Conservation (phyloP, 2,329 filamentous ascomycete species). For the Alternaria burnsii region DNA sequence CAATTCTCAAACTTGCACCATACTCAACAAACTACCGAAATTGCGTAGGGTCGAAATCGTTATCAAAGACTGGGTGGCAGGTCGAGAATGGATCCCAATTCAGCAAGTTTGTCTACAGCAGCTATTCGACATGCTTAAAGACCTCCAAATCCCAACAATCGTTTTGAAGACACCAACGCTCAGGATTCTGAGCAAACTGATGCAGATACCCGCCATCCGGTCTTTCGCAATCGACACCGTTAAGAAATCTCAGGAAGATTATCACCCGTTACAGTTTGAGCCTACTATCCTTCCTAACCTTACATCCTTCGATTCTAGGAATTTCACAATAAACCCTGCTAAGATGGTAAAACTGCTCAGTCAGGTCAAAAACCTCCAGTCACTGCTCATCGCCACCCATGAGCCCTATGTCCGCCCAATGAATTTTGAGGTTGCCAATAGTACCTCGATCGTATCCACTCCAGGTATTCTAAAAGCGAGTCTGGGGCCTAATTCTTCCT, state of each 20-base stretch:
- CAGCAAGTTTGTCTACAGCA: neutral
- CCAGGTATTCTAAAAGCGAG: neutral
- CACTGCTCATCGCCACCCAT: neutral
- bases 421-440: neutral
- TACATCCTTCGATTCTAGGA: neutral
- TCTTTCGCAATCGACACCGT: neutral
- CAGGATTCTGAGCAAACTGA: neutral
- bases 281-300: neutral
- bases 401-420: neutral
- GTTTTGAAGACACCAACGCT: neutral
- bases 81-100: neutral
- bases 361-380: neutral
- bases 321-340: neutral
- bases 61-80: neutral
- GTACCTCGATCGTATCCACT: neutral
- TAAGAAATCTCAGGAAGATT: too few relatives aligned
- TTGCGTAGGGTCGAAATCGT: neutral
- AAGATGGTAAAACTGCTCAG: neutral
- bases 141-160: neutral
- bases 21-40: neutral
- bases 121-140: neutral
- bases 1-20: neutral
- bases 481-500: neutral
- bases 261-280: too few relatives aligned
- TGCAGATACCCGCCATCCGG: neutral